Percentiles rank a stretch among this genome's conserved stretches.
Conservation (phyloP, 2,329 filamentous ascomycete genomes). For the Xylaria sp. region DNA sequence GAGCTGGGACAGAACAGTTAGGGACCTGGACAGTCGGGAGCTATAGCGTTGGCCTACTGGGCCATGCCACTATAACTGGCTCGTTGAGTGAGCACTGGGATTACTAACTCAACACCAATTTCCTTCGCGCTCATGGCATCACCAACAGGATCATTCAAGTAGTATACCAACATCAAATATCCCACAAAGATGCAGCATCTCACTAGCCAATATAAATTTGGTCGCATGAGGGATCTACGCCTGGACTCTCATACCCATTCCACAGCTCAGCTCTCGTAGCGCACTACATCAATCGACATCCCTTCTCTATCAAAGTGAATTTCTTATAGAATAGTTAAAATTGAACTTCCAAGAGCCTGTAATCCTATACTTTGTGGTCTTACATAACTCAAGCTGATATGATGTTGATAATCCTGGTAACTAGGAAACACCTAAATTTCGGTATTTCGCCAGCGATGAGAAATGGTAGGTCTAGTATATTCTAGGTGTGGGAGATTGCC, state of each 20-base stretch:
- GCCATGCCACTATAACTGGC: too few relatives aligned
- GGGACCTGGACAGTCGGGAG: too few relatives aligned
- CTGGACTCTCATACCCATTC: slow-evolving; percentile 12
- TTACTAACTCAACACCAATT: too few relatives aligned
- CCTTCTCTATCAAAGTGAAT: not conserved
- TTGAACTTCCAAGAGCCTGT: not conserved
- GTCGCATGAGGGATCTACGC: not conserved
- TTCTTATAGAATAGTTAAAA: not conserved
- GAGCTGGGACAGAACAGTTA: too few relatives aligned
- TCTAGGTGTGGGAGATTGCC: not conserved
- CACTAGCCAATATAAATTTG: slow-evolving; percentile 16
- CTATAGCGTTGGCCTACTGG: too few relatives aligned
- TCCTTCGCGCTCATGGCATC: too few relatives aligned
- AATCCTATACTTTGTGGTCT: not conserved
- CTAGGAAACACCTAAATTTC: not conserved
- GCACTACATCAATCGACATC: not conserved
- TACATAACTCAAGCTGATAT: slow-evolving; percentile 4
- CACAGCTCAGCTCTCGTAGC: not conserved
- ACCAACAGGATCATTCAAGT: too few relatives aligned
- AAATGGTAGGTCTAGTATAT: not conserved
- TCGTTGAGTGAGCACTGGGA: too few relatives aligned
- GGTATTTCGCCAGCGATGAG: not conserved
- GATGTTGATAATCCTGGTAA: slow-evolving; percentile 1
- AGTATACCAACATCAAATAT: too few relatives aligned
- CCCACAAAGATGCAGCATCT: slow-evolving; percentile 8